These are phyloP conservation scores for Xylaria sp. DNA, from an alignment of 2,329 filamentous ascomycete genomes.

Conservation along the genomic window DNA sequence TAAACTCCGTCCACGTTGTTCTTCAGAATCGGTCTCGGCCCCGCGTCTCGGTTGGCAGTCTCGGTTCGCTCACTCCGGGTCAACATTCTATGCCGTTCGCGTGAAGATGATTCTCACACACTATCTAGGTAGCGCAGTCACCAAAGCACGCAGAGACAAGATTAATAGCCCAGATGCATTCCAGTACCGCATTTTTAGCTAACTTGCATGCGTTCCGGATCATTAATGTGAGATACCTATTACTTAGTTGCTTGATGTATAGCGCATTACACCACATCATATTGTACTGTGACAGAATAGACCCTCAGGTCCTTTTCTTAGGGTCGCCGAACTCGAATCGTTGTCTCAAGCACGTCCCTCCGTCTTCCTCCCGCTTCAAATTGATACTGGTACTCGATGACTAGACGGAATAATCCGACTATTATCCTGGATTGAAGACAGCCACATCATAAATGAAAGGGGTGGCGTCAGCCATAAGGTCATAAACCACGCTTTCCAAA, in stretches of 20 bases:
- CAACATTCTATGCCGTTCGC: not conserved
- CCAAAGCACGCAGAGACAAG: not conserved
- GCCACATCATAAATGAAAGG: not conserved
- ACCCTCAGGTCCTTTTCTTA: not conserved
- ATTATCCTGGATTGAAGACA: not conserved
- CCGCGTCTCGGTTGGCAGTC: not conserved
- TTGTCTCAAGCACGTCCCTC: not conserved
- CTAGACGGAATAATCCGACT: not conserved
- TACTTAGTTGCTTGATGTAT: not conserved
- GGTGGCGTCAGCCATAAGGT: not conserved
- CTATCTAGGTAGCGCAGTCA: not conserved
- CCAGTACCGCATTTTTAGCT: not conserved
- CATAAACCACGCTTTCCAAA: slow-evolving; percentile 9
- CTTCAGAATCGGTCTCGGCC: slow-evolving; percentile 1
- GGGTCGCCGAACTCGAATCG: not conserved
- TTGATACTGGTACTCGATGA: not conserved
- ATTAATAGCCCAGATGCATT: not conserved
- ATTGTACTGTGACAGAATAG: not conserved
- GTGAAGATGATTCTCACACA: not conserved
- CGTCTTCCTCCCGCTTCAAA: not conserved
- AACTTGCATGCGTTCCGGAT: not conserved
- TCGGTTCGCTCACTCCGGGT: not conserved
- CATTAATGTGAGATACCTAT: not conserved
- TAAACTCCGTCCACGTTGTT: not conserved
- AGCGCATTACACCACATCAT: not conserved